Base-by-base conservation (phyloP, 139 green algal species). In the Tetradesmus lagerheimii region DNA sequence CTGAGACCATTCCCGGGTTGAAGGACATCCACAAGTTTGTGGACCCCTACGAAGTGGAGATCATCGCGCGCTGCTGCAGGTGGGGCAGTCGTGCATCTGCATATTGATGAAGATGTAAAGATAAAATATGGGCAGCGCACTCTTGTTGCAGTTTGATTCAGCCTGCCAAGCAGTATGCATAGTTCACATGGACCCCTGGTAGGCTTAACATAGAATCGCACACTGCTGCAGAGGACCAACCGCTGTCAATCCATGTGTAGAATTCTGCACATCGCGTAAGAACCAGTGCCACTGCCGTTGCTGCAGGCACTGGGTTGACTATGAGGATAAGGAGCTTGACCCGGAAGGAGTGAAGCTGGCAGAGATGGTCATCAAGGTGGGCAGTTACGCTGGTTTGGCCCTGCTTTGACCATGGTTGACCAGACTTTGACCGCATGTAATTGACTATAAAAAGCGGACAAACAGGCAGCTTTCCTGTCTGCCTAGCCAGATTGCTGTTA, bases 1-100 rank as follows among this genome's bases (percentile, higher is more conserved):
- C 15, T 12, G 20, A 25, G 31, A 12, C 12, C 1, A 20, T 35
- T 2, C 41, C 25, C 35, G 88, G 57, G 34, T 57, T 91, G 25
- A 92, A 87, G 74, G 80, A 91, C 37, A 74, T 94, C 34, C 89
- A 94, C 91, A 89, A 89, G 50, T 94, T 94, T 76, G 66, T 88
- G 0, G 91, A 94, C 39, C 78, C 90, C 31, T 90, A 71, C n/a
- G 86, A 94, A 75, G 91, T 94, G 37, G 92, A 95, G 85, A 90
- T 95, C 11, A 57, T 87, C 16, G 85, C 92, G 2, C 90, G 92
- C 29, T 91, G 89, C 77, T 80, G 76, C 86, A 82, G 67, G 85
- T 82, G 41, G 8, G 41, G 27, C 1, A 11, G 11, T 1, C 8
- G 29, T 16, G 38, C 37, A 83, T 31, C 4, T 43, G 35, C 12